Percentiles rank a stretch among this genome's conserved stretches.
Evolutionary conservation across 2,329 filamentous ascomycete species (phyloP).

Genomic region (Penicillium sp.): DNA sequence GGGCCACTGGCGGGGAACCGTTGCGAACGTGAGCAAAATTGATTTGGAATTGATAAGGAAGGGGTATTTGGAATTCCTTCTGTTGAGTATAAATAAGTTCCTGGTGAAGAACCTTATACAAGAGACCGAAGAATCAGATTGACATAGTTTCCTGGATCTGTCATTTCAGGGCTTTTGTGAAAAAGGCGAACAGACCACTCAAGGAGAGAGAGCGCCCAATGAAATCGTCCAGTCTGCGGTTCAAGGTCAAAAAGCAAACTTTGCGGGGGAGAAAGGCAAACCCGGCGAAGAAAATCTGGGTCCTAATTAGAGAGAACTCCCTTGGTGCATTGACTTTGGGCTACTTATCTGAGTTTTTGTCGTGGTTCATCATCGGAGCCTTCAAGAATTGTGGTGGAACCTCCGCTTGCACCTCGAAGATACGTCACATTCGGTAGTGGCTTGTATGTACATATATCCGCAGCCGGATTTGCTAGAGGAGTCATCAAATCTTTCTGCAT

Average conservation of each 20-base stretch:
- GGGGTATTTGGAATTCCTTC: conserved; percentile 17
- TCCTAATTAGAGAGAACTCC: too few species aligned
- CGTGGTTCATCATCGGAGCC: background rate
- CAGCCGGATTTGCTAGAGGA: too few species aligned
- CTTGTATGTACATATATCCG: too few species aligned
- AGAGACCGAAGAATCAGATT: background rate
- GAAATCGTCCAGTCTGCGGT: background rate
- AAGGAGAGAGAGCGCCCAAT: conserved; percentile 5
- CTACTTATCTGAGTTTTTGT: background rate
- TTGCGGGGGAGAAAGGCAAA: background rate
- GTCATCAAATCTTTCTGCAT: too few species aligned
- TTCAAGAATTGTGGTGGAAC: background rate
- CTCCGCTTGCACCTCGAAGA: background rate
- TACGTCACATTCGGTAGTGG: background rate
- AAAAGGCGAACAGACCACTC: conserved; percentile 1
- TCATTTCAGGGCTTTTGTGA: conserved; percentile 10
- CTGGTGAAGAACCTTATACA: conserved; percentile 6
- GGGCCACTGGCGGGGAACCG: background rate
- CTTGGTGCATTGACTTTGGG: background rate
- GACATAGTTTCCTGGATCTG: conserved; percentile 1
- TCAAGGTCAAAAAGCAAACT: background rate
- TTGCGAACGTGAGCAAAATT: conserved; percentile 4
- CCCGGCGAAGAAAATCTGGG: too few species aligned
- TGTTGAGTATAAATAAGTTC: conserved; percentile 4
- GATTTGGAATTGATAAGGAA: conserved; percentile 8